phyloP scores from a whole-genome alignment of 768 basidiomycete genomes.

The Rhizopogon rudus region DNA sequence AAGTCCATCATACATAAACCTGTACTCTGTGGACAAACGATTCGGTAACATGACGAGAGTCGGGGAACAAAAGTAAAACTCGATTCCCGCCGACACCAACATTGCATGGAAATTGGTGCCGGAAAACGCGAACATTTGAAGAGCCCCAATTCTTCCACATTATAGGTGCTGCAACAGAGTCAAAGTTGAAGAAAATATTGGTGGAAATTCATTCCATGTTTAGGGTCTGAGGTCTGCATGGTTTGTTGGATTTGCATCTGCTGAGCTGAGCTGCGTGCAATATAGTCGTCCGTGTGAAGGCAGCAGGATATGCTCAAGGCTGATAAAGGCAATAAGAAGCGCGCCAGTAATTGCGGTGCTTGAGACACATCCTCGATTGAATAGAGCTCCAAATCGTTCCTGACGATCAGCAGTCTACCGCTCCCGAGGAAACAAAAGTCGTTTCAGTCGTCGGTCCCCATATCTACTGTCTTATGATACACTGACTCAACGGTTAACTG shows the following conservation, averaged over 20 bases:
- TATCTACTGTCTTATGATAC: no score
- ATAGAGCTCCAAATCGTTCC: background rate
- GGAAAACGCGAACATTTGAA: background rate
- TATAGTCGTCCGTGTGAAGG: background rate
- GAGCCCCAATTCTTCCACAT: background rate
- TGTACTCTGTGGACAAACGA: background rate
- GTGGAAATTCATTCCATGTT: no score
- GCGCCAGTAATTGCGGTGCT: background rate
- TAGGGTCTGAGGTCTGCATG: background rate
- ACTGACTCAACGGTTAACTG: no score
- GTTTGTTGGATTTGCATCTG: background rate
- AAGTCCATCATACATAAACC: background rate
- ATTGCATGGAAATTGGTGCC: background rate
- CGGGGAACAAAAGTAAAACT: background rate
- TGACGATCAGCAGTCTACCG: background rate
- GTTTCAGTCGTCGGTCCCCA: no score
- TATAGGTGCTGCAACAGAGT: no score
- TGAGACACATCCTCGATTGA: background rate
- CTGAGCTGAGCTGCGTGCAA: background rate
- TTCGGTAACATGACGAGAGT: accelerated
- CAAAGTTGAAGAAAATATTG: background rate
- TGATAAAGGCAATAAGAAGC: background rate
- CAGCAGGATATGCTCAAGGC: no score
- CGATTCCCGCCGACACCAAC: background rate
- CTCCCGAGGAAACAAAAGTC: background rate